Conservation (phyloP, 2,329 filamentous ascomycete genomes). For the Xylariales sp. region DNA sequence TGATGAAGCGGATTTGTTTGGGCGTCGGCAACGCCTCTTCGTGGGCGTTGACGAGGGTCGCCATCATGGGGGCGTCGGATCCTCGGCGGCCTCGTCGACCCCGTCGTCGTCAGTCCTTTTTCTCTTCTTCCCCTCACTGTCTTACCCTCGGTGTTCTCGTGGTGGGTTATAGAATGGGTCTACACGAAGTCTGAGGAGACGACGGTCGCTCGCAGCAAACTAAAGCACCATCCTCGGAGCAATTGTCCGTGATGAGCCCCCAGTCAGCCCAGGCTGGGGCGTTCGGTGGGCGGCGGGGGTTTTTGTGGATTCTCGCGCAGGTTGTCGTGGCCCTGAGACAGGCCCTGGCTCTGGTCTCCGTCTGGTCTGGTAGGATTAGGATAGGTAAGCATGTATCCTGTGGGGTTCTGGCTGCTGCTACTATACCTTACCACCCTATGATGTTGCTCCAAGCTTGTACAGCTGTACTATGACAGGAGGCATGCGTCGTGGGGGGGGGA, state of each 20-base stretch:
- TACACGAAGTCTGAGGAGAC: conserved; percentile 23
- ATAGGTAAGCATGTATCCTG: neutral
- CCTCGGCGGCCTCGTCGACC: conserved; percentile 25
- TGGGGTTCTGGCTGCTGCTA: conserved; percentile 2
- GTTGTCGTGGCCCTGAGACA: conserved; percentile 25
- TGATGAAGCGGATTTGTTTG: conserved; percentile 81
- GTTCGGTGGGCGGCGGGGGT: conserved; percentile 33
- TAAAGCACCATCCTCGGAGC: conserved; percentile 38
- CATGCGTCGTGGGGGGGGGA: conserved; percentile 18
- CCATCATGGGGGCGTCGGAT: conserved; percentile 53
- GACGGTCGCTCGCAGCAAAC: conserved; percentile 29
- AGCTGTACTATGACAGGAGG: conserved; percentile 13
- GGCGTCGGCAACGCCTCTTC: conserved; percentile 56
- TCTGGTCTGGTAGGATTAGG: conserved; percentile 24
- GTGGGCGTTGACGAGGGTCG: conserved; percentile 56
- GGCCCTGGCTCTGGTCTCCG: neutral
- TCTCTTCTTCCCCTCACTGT: neutral
- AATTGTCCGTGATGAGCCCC: conserved; percentile 32
- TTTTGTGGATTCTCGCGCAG: conserved; percentile 37
- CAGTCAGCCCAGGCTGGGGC: conserved; percentile 34
- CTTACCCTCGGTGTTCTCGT: neutral
- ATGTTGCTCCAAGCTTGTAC: conserved; percentile 7
- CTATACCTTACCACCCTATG: conserved; percentile 13
- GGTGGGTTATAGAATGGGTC: conserved; percentile 3
- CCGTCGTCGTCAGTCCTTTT: neutral